phyloP scores from a whole-genome alignment of 768 basidiomycete genomes.

The Boletus subcaerulescens region DNA sequence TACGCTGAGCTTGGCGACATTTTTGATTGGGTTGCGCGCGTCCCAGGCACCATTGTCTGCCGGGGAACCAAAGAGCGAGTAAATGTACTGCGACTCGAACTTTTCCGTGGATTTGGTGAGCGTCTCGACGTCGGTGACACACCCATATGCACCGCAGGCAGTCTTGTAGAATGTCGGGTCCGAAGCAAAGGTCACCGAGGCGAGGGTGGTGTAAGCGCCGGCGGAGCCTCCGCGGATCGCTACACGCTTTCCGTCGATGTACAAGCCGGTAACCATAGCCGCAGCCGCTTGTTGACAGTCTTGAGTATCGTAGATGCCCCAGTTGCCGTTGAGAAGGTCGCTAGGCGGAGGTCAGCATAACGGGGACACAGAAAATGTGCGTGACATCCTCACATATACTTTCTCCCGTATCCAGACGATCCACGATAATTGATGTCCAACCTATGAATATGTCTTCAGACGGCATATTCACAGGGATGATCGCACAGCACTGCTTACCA shows the following conservation, averaged over 20 bases:
- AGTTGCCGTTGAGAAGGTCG: constrained; percentile 55
- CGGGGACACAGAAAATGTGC: too few relatives aligned
- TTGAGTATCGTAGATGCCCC: constrained; percentile 69
- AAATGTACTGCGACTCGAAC: constrained; percentile 56
- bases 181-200: constrained; percentile 43
- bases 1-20: constrained; percentile 51
- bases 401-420: constrained; percentile 67
- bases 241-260: constrained; percentile 59
- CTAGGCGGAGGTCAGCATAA: constrained; percentile 16
- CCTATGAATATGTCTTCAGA: constrained; percentile 34
- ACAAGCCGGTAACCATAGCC: constrained; percentile 30
- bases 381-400: constrained; percentile 45
- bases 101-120: constrained; percentile 66
- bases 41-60: constrained; percentile 27
- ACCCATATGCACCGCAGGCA: constrained; percentile 59
- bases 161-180: constrained; percentile 54
- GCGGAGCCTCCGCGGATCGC: constrained; percentile 70
- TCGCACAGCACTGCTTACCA: constrained; percentile 42
- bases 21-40: not conserved
- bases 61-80: constrained; percentile 56
- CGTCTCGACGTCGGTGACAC: constrained; percentile 52
- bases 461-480: not conserved
- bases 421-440: constrained; percentile 76
- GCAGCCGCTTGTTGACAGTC: constrained; percentile 48
- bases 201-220: constrained; percentile 68